These are phyloP conservation scores for Madurella mycetomatis DNA, from an alignment of 2,329 filamentous ascomycete species.

Conservation along the genomic window DNA sequence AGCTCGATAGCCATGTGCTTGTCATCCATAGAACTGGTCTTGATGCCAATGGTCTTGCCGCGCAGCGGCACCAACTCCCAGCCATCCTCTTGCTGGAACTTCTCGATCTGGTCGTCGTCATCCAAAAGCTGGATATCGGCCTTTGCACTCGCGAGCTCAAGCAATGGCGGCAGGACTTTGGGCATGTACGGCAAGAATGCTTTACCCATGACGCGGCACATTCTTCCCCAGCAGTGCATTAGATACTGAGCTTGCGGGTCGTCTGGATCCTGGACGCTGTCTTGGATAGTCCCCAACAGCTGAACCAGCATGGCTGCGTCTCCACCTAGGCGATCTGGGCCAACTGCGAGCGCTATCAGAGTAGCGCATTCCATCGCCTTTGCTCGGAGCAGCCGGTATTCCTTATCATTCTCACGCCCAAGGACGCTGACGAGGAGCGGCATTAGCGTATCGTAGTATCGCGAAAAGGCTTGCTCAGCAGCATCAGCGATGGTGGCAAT, in stretches of 20 bases:
- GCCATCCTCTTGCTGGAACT: slow-evolving; percentile 89
- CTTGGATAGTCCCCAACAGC: slow-evolving; percentile 80
- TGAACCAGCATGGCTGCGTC: slow-evolving; percentile 87
- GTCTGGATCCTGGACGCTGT: slow-evolving; percentile 80
- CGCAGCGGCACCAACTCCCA: slow-evolving; percentile 97
- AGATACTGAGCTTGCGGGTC: slow-evolving; percentile 96
- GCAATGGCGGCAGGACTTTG: slow-evolving; percentile 88
- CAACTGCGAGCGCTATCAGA: slow-evolving; percentile 89
- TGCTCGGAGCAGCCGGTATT: slow-evolving; percentile 82
- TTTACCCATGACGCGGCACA: slow-evolving; percentile 87
- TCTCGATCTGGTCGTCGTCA: slow-evolving; percentile 88
- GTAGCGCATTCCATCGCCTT: slow-evolving; percentile 99
- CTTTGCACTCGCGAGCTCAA: slow-evolving; percentile 88
- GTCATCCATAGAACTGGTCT: slow-evolving; percentile 93
- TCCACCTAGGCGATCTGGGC: slow-evolving; percentile 82
- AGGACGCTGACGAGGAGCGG: slow-evolving; percentile 87
- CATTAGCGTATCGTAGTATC: slow-evolving; percentile 96
- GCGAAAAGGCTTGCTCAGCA: slow-evolving; percentile 87
- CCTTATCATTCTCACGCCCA: slow-evolving; percentile 85
- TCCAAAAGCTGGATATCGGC: slow-evolving; percentile 95
- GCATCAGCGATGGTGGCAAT: slow-evolving; percentile 99
- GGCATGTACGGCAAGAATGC: slow-evolving; percentile 92
- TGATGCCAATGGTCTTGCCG: slow-evolving; percentile 97
- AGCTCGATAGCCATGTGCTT: slow-evolving; percentile 99
- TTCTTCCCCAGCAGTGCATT: slow-evolving; percentile 97